Percentiles rank a stretch among this genome's conserved stretches.
These are phyloP conservation scores for Hericium erinaceus DNA, from an alignment of 768 basidiomycete genomes.

Conservation along the genomic window DNA sequence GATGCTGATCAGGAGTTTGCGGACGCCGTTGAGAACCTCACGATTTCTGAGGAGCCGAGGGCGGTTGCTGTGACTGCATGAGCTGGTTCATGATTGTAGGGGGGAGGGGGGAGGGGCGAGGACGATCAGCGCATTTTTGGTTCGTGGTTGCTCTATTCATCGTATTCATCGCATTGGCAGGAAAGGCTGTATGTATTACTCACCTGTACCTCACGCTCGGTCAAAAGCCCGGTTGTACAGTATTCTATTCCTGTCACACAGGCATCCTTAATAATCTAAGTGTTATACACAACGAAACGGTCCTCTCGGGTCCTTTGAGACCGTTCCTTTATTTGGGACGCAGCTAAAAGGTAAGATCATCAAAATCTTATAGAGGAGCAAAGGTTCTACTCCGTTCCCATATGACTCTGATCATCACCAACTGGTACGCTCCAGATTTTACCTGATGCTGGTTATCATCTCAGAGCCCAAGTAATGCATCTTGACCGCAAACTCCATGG, in stretches of 20 bases:
- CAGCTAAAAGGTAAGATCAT: too few species aligned
- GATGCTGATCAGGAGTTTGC: slow-evolving; percentile 38
- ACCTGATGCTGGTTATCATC: too few species aligned
- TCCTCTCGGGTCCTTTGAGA: too few species aligned
- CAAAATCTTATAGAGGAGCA: too few species aligned
- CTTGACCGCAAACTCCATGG: too few species aligned
- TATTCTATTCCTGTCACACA: not conserved
- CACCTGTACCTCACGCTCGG: not conserved
- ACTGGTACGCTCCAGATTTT: too few species aligned
- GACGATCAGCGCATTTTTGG: not conserved
- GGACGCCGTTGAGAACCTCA: slow-evolving; percentile 60
- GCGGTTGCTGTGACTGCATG: slow-evolving; percentile 18
- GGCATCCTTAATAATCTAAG: not conserved
- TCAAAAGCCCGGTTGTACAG: not conserved
- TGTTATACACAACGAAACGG: too few species aligned
- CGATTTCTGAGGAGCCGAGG: slow-evolving; percentile 29
- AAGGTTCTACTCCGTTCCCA: too few species aligned
- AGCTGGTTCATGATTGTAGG: not conserved
- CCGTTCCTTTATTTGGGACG: too few species aligned
- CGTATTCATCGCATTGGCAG: not conserved
- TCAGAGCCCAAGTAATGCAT: too few species aligned
- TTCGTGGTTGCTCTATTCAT: not conserved
- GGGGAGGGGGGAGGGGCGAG: not conserved
- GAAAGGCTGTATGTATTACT: not conserved
- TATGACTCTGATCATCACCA: too few species aligned